Evolutionary conservation across 73 alveolate species (phyloP), one percentile per base, ranked within the genome.

Genomic region (Halteria grandinella): DNA sequence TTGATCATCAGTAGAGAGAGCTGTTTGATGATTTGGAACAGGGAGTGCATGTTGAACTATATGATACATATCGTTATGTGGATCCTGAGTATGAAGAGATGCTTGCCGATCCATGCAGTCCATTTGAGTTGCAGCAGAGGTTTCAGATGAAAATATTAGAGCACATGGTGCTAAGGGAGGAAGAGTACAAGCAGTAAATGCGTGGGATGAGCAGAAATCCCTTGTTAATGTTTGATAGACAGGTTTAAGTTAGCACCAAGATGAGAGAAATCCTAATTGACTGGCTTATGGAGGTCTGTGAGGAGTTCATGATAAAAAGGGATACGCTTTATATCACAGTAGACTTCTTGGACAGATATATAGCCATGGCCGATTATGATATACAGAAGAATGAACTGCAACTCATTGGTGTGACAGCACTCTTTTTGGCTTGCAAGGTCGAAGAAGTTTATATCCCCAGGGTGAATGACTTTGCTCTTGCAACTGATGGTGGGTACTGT

Each of bases 201-300:
- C 37, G 8, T n/a, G n/a, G n/a, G n/a, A n/a, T n/a, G n/a, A n/a
- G n/a, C n/a, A n/a, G n/a, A n/a, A n/a, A n/a, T n/a, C n/a, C n/a
- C n/a, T n/a, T n/a, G n/a, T n/a, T n/a, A n/a, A n/a, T n/a, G n/a
- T n/a, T n/a, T n/a, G n/a, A 53, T 7, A 17, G 43, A 17, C 24
- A 53, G 24, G 29, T 8, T 11, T 25, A 53, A 8, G 29, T 53
- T 25, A 53, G 18, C 33, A 10, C 3, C 11, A 29, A 57, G 44
- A 88, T 88, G 92, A 72, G 97, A 57, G 86, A 85, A 0, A 57
- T 91, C 3, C 75, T 91, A 0, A 50, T 91, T 49, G 94, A 91
- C 45, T 91, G 95, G 94, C 70, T 91, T 85, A 80, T 89, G 86
- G 93, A 85, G 41, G 92, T 87, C 0, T 75, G 90, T 39, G 71